Base-by-base conservation (phyloP, 352 stramenopile genomes). In the Pythium rishiriense region DNA sequence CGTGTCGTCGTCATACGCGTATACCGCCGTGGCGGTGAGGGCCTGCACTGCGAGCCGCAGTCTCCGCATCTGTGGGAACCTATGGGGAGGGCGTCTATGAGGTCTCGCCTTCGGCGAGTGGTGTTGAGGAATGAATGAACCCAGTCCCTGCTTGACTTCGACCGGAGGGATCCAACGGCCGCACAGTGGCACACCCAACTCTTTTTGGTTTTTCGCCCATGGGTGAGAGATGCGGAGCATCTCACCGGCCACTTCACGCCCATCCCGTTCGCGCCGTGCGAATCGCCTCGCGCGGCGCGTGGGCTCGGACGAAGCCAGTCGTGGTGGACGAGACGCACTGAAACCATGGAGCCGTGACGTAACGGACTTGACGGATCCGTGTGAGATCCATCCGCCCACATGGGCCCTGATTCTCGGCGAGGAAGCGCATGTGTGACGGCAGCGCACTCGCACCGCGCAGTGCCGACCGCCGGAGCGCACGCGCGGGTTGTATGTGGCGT, bases 271-370 rank as follows among this genome's bases (percentile, higher is more conserved):
- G n/a, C 41, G 4, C 41, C 17, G 6, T 8, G 41, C 17, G 37
- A 19, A 15, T 43, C 31, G 6, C 31, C 31, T 14, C 11, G 33
- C 3, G 33, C 2, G 17, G 22, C 24, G 5, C 11, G 1, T 60
- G 1, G 8, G 53, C 35, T 49, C 53, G 39, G 53, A 60, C 53
- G 53, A 51, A 60, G 53, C 53, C 53, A 50, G 53, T 58, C 29
- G 35, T 19, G 1, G 29, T 21, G 3, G 12, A 10, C 24, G 21
- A 10, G 28, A 49, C 2, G 28, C 33, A 35, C 29, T 22, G 21
- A 15, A 60, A 50, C 41, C 26, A 22, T 39, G 46, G 7, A 22
- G 15, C 12, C 26, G 53, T 60, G 53, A 60, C 41, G 53, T 60
- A 60, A 51, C 41, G 53, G 41, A 60, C 50, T 58, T 58, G 50